Conservation (phyloP, 768 basidiomycete genomes). For the Cantharellus anzutake region DNA sequence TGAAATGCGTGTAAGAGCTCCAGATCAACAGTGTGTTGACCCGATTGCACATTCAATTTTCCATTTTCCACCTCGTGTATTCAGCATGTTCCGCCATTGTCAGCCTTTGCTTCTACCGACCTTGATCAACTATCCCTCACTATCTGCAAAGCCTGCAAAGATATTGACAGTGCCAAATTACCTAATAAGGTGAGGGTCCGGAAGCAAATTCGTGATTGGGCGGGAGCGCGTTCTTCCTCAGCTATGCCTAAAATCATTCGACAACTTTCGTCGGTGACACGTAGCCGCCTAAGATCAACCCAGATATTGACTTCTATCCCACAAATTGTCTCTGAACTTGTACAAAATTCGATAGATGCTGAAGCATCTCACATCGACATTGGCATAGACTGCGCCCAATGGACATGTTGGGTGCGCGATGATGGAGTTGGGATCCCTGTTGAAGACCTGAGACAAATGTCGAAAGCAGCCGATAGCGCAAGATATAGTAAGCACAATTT, state of each 20-base stretch:
- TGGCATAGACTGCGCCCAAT: conserved; percentile 53
- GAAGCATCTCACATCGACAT: conserved; percentile 47
- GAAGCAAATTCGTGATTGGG: not conserved
- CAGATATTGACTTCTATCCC: conserved; percentile 69
- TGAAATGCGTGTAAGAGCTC: too few species aligned
- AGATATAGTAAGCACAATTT: conserved; percentile 44
- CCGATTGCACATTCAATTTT: too few species aligned
- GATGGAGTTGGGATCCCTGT: conserved; percentile 61
- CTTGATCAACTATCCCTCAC: too few species aligned
- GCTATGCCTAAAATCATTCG: not conserved
- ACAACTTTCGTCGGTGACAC: conserved; percentile 28
- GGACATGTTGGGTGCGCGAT: conserved; percentile 75
- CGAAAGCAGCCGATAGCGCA: conserved; percentile 18
- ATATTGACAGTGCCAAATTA: too few species aligned
- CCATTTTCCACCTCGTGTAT: too few species aligned
- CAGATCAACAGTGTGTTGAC: too few species aligned
- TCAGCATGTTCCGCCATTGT: too few species aligned
- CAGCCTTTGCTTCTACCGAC: too few species aligned
- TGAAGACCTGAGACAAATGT: conserved; percentile 36
- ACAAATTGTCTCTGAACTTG: conserved; percentile 62
- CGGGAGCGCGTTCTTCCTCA: not conserved
- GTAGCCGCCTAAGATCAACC: conserved; percentile 56
- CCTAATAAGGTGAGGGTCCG: too few species aligned
- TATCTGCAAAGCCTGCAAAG: too few species aligned
- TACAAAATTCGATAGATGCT: conserved; percentile 85